Conservation (phyloP, 176 grass and related monocot species). For the Ampelocalamus luodianensis region DNA sequence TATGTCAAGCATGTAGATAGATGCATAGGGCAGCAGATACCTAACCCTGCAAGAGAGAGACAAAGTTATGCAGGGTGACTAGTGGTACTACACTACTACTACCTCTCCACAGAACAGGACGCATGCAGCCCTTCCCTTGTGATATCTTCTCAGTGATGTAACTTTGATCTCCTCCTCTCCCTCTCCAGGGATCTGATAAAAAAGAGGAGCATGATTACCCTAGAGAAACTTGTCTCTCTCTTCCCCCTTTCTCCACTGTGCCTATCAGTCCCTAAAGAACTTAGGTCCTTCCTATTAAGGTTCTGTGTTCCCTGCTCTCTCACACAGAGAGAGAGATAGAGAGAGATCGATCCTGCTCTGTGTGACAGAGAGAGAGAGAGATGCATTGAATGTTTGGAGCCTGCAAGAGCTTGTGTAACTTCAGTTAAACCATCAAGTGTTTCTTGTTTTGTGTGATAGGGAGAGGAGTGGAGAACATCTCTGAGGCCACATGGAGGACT, state of each 20-base stretch:
- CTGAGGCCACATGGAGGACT: constrained; percentile 37
- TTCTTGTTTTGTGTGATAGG: constrained; percentile 50
- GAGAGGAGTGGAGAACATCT: constrained; percentile 43
- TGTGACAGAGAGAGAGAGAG: not conserved
- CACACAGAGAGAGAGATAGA: no score
- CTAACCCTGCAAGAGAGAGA: constrained; percentile 8
- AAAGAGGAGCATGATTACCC: constrained; percentile 50
- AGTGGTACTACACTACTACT: not conserved
- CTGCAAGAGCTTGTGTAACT: constrained; percentile 50
- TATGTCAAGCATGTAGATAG: constrained; percentile 24
- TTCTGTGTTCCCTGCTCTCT: constrained; percentile 36
- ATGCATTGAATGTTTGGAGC: constrained; percentile 33
- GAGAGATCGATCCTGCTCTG: no score
- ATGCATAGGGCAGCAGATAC: not conserved
- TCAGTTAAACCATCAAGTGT: constrained; percentile 51
- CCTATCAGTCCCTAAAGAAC: constrained; percentile 35
- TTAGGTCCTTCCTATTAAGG: constrained; percentile 49
- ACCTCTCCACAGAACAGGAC: not conserved
- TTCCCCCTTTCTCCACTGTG: not conserved
- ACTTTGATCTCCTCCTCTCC: constrained; percentile 26
- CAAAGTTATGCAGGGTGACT: constrained; percentile 18
- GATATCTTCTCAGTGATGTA: constrained; percentile 52
- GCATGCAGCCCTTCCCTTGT: constrained; percentile 12
- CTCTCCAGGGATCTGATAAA: not conserved
- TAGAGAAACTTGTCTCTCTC: constrained; percentile 33